phyloP scores from a whole-genome alignment of 2,329 filamentous ascomycete species.

The Thelonectria blattea region DNA sequence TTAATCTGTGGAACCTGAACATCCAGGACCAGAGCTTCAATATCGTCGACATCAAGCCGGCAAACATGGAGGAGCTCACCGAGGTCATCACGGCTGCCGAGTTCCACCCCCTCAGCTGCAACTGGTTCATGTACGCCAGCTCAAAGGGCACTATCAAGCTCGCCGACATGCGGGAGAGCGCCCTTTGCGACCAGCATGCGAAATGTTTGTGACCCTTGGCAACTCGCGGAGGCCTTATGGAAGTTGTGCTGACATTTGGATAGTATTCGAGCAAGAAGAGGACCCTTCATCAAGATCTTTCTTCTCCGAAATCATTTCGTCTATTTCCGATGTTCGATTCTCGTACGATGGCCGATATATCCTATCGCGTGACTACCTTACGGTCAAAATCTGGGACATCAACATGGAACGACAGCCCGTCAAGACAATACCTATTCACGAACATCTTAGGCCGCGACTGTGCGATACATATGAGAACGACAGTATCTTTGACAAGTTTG shows the following conservation, averaged over 20 bases:
- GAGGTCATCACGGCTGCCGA: slow-evolving; percentile 98
- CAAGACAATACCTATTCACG: slow-evolving; percentile 98
- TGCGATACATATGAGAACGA: slow-evolving; percentile 99
- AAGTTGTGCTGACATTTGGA: slow-evolving; percentile 30
- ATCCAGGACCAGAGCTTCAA: slow-evolving; percentile 99
- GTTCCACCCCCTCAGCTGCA: slow-evolving; percentile 96
- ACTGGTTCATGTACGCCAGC: slow-evolving; percentile 99
- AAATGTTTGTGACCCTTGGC: slow-evolving; percentile 68
- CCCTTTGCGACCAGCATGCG: slow-evolving; percentile 91
- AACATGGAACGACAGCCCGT: slow-evolving; percentile 98
- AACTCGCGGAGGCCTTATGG: not conserved
- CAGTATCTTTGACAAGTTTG: slow-evolving; percentile 99
- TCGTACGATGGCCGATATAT: slow-evolving; percentile 97
- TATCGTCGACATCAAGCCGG: slow-evolving; percentile 99
- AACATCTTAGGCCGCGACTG: slow-evolving; percentile 89
- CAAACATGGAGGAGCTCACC: slow-evolving; percentile 99
- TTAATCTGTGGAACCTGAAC: slow-evolving; percentile 99
- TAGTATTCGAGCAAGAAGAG: slow-evolving; percentile 99
- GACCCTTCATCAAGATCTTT: slow-evolving; percentile 96
- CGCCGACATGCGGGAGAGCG: slow-evolving; percentile 97
- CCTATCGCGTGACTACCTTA: slow-evolving; percentile 95
- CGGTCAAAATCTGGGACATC: slow-evolving; percentile 99
- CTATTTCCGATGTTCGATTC: slow-evolving; percentile 98
- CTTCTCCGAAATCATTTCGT: slow-evolving; percentile 99
- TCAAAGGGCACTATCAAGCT: slow-evolving; percentile 99